These are phyloP conservation scores for Rhizopus delemar DNA, from an alignment of 371 early-diverging fungal genomes.

Conservation along the genomic window DNA sequence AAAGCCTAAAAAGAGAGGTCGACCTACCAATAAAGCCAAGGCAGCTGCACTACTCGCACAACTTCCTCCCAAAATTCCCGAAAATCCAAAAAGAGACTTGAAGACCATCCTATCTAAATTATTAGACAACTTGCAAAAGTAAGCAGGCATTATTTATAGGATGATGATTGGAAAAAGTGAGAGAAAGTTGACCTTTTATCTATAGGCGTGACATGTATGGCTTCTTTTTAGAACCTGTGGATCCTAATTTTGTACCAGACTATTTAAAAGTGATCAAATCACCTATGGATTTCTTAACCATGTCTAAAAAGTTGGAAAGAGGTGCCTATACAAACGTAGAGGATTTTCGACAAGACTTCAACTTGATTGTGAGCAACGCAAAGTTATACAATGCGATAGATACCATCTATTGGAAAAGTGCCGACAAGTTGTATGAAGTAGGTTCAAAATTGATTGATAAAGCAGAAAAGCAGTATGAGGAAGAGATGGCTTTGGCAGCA, in stretches of 20 bases:
- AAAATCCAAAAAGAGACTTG: conserved; percentile 43
- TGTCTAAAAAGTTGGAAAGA: conserved; percentile 59
- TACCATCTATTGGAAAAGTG: conserved; percentile 71
- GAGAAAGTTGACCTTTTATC: not conserved
- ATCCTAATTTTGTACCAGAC: conserved; percentile 71
- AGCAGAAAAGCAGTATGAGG: conserved; percentile 53
- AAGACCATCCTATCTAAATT: conserved; percentile 48
- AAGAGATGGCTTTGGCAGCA: conserved; percentile 29
- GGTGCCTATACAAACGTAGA: conserved; percentile 54
- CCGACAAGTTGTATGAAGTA: conserved; percentile 64
- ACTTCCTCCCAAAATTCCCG: conserved; percentile 29
- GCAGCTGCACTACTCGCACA: conserved; percentile 26
- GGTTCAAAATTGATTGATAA: conserved; percentile 63
- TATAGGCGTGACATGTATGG: conserved; percentile 64
- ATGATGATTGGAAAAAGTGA: no score
- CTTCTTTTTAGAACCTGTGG: conserved; percentile 84
- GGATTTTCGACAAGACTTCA: conserved; percentile 64
- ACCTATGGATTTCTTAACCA: conserved; percentile 75
- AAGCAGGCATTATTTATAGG: conserved; percentile 6
- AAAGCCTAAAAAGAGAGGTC: conserved; percentile 49
- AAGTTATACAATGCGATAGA: conserved; percentile 73
- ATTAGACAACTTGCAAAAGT: conserved; percentile 59
- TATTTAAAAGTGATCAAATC: conserved; percentile 72
- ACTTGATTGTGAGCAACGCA: conserved; percentile 68
- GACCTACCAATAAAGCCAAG: conserved; percentile 34